Base-by-base conservation (phyloP, 768 basidiomycete species). In the Termitomyces sp. region DNA sequence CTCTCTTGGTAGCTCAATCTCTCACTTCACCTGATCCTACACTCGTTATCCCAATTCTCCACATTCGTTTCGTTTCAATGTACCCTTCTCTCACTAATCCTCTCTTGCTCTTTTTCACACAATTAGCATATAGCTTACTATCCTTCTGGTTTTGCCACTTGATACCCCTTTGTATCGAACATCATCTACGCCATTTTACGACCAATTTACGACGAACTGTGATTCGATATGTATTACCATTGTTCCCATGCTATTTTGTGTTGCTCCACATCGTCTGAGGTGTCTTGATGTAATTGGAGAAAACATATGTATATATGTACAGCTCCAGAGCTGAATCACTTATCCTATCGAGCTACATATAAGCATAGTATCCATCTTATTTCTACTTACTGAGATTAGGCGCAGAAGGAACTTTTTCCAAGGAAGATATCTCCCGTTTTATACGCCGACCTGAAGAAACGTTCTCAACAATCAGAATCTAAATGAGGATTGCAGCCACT, bases 321-420 rank as follows among this genome's bases (percentile, higher is more conserved):
- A 38, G 38, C 11, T 38, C 38, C 38, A 38, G 38, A 38, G 38
- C 5, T 10, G 11, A 12, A 38, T 38, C 38, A 12, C 10, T 38
- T 38, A 9, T 38, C 11, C 38, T 2, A 38, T 38, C 10, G 5
- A 38, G 38, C 11, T 38, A 63, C 3, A 67, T 70, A 60, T 69
- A 74, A 6, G 66, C 63, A 60, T 74, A 75, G 47, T 71, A 61
- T 47, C 74, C 74, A 12, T 72, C 73, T 57, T 68, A 74, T 62
- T 73, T 2, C 34, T 34, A 34, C 7, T 34, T 34, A 34, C 31
- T 17, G 14, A 49, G 15, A 49, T 49, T 14, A 17, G 14, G 15
- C 15, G 15, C 4, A 4, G 29, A 48, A 48, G 5, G 29, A 29
- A 31, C 47, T 42, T 12, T 42, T 12, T 42, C 34, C 31, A 31